A percentile compares a stretch with the other conserved stretches of the same genome.
These are phyloP conservation scores for Albugo candida DNA, from an alignment of 352 stramenopile genomes.

Conservation along the genomic window DNA sequence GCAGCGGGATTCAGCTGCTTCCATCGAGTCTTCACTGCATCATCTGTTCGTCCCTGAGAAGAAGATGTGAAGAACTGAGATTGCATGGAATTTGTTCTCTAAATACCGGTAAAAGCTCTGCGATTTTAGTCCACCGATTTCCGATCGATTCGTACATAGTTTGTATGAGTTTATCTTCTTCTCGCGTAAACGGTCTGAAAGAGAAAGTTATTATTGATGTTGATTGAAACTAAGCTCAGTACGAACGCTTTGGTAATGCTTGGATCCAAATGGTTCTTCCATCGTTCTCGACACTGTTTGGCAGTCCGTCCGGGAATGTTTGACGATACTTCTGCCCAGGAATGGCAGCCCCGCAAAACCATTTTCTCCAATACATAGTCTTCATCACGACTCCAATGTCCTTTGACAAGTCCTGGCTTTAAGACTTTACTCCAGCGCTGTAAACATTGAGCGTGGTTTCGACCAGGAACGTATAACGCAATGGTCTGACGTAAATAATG, in stretches of 20 bases:
- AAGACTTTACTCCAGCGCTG: slow-evolving; percentile 66
- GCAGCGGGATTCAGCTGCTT: slow-evolving; percentile 51
- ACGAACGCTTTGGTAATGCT: slow-evolving; percentile 74
- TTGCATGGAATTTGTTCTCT: neutral
- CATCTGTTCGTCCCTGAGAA: slow-evolving; percentile 51
- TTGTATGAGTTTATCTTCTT: slow-evolving; percentile 90
- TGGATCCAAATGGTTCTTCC: slow-evolving; percentile 91
- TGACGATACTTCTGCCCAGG: slow-evolving; percentile 54
- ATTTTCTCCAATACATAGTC: slow-evolving; percentile 27
- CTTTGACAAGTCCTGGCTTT: slow-evolving; percentile 77
- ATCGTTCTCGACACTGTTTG: slow-evolving; percentile 93
- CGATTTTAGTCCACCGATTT: slow-evolving; percentile 90
- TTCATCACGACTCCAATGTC: slow-evolving; percentile 74
- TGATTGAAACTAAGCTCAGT: neutral
- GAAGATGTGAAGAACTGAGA: neutral
- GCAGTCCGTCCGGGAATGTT: slow-evolving; percentile 60
- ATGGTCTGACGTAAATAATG: slow-evolving; percentile 12
- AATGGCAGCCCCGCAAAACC: slow-evolving; percentile 18
- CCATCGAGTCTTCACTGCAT: slow-evolving; percentile 76
- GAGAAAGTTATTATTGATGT: neutral
- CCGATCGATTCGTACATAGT: slow-evolving; percentile 78
- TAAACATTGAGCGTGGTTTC: slow-evolving; percentile 36
- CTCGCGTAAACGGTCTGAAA: slow-evolving; percentile 48
- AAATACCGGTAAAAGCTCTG: slow-evolving; percentile 9
- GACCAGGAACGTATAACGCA: slow-evolving; percentile 17